Conservation (phyloP, 306 rosid species). For the Castanea mollissima region DNA sequence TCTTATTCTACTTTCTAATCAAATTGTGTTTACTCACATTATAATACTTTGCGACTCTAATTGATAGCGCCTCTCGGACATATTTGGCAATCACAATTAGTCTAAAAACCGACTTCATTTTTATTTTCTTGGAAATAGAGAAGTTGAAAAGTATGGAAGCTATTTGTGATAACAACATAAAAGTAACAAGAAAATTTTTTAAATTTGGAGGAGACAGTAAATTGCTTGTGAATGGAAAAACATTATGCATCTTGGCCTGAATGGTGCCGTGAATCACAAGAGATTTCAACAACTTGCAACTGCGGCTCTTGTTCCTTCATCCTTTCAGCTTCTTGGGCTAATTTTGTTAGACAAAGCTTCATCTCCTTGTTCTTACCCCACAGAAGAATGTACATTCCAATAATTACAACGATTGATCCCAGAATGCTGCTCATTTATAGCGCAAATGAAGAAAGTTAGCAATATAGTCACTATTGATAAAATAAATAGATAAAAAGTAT, state of each 20-base stretch:
- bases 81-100: background rate
- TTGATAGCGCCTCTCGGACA: background rate
- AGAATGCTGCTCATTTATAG: constrained; percentile 39
- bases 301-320: constrained; percentile 50
- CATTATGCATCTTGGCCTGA: constrained; percentile 13
- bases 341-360: constrained; percentile 37
- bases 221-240: background rate
- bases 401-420: constrained; percentile 73
- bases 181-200: background rate
- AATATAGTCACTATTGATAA: background rate
- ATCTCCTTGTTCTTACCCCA: constrained; percentile 89
- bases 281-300: constrained; percentile 34
- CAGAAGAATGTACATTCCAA: constrained; percentile 77
- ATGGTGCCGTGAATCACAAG: constrained; percentile 40
- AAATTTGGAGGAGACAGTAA: background rate
- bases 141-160: background rate
- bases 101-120: too few species aligned
- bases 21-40: background rate
- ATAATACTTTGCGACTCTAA: background rate
- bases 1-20: background rate
- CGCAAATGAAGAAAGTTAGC: constrained; percentile 12
- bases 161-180: background rate
- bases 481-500: background rate
- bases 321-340: constrained; percentile 41
- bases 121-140: background rate